A percentile compares a stretch with the other conserved stretches of the same genome.
These are phyloP conservation scores for Aspergillus novoparasiticus DNA, from an alignment of 2,329 filamentous ascomycete genomes.

Conservation along the genomic window DNA sequence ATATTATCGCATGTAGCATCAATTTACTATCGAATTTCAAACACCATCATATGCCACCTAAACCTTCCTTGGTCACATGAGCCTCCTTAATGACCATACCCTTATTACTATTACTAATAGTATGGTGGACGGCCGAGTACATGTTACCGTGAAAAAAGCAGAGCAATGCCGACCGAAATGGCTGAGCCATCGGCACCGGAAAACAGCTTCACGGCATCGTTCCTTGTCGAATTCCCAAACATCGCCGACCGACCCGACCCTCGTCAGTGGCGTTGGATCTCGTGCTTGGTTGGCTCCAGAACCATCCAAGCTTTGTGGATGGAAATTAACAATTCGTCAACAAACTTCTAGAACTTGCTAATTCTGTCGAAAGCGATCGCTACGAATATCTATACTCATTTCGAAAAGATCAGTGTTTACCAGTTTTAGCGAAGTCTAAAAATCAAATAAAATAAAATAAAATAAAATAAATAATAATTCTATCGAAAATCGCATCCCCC, in stretches of 20 bases:
- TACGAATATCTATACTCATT: background rate
- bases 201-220: background rate
- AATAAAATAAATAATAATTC: too few species aligned
- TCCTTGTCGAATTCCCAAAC: background rate
- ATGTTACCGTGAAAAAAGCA: background rate
- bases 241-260: constrained; percentile 18
- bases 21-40: background rate
- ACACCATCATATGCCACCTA: background rate
- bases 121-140: background rate
- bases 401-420: background rate
- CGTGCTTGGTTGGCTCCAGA: constrained; percentile 9
- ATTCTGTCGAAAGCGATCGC: too few species aligned
- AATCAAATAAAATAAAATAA: too few species aligned
- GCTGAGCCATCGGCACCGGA: constrained; percentile 7
- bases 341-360: background rate
- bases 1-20: background rate
- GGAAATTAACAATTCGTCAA: background rate
- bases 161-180: constrained; percentile 1
- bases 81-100: background rate
- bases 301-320: constrained; percentile 17
- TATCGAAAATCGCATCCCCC: too few species aligned
- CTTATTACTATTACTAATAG: background rate
- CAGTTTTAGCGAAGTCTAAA: background rate
- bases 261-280: constrained; percentile 11
- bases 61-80: background rate